A percentile compares a stretch with the other conserved stretches of the same genome.
Conservation (phyloP, 208 protist genomes). For the Acanthamoeba castellanii region DNA sequence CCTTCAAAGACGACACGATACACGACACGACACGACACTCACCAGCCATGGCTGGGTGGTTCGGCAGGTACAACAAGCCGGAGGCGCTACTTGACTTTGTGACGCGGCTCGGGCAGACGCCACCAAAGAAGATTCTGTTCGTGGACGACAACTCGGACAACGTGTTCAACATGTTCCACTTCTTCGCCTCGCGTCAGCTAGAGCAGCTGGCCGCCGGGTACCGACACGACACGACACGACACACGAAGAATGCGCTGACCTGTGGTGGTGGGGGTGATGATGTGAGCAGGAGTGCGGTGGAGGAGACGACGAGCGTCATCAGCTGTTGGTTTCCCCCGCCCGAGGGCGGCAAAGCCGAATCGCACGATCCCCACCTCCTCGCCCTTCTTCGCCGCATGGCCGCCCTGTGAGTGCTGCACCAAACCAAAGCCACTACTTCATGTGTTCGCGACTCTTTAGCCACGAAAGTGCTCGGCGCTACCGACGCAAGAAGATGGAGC, state of each 20-base stretch:
- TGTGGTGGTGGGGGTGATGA: no score
- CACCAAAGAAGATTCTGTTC: slow-evolving; percentile 13
- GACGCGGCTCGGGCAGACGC: background rate
- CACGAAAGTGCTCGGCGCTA: no score
- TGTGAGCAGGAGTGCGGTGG: background rate
- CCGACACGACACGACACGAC: no score
- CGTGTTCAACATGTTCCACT: slow-evolving; percentile 73
- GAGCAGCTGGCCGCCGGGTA: slow-evolving; percentile 12
- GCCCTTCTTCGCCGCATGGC: slow-evolving; percentile 35
- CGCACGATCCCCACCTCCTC: background rate
- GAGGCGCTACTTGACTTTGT: slow-evolving; percentile 47
- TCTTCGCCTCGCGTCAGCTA: slow-evolving; percentile 34
- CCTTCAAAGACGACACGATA: no score
- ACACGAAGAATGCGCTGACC: no score
- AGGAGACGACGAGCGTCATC: background rate
- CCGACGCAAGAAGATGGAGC: no score
- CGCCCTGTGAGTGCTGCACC: no score
- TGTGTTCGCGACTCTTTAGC: no score
- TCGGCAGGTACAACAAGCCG: slow-evolving; percentile 31
- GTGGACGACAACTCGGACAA: slow-evolving; percentile 74
- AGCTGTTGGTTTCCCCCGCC: slow-evolving; percentile 70
- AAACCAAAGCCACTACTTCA: no score
- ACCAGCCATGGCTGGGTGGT: no score
- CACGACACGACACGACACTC: no score
- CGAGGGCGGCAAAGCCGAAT: slow-evolving; percentile 33